Base-by-base conservation (phyloP, 371 early-diverging fungal species). In the Mortierella sp. region DNA sequence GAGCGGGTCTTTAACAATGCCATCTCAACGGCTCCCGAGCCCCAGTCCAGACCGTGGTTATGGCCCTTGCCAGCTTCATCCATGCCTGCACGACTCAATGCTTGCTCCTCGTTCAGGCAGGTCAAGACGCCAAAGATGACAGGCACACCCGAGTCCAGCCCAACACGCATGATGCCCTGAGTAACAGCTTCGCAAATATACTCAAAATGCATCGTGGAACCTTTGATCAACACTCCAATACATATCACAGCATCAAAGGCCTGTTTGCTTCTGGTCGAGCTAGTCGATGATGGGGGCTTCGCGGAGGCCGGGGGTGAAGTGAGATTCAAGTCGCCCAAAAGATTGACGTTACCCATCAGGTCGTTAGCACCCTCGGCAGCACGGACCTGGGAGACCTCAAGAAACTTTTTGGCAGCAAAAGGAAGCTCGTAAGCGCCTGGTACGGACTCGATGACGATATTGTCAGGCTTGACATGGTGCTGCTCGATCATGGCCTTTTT, bases 141-240 rank as follows among this genome's bases (percentile, higher is more conserved):
- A 28, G 99, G 99, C 3, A 90, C 86, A 4, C 89, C 87, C 0
- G 93, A 87, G 61, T 96, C 95, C 56, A 98, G 81, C 14, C 94
- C 93, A 21, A 97, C 96, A 24, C 91, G 86, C 95, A 96, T 96
- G 38, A 97, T 81, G 2, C 95, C 98, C 38, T 95, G 93, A 54
- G 89, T 88, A 3, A 92, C 91, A 6, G 97, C 93, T 58, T 96
- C 96, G 46, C 93, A 89, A 58, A 98, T 98, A 80, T 98, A 98
- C 81, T 97, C 98, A 86, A 96, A 98, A 71, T 98, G 98, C 90
- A 95, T 94, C 42, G 98, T 98, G 55, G 87, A 86, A 49, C 98
- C 98, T 88, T 97, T 98, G 87, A 98, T 96, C 54, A 98, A 89
- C 26, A 97, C 92, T 46, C 98, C 98, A 69, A 98, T 90, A 61